Conservation (phyloP, 2,329 filamentous ascomycete genomes). For the Penicillium fuscoglaucum region DNA sequence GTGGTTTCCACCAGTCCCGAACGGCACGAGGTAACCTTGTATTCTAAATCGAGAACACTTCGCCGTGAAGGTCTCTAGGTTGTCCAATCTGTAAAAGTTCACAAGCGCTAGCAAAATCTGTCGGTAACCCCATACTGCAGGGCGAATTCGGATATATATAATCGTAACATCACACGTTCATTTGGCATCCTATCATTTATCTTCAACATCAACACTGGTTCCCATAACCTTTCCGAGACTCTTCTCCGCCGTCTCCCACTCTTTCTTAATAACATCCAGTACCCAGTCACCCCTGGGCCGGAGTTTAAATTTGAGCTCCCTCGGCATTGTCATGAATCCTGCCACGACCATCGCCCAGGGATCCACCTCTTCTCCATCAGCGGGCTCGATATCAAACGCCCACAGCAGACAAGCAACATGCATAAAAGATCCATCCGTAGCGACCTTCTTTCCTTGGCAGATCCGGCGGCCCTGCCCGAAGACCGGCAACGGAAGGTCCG, state of each 20-base stretch:
- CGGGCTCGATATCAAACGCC: constrained; percentile 24
- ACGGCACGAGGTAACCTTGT: no score
- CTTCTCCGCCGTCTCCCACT: constrained; percentile 22
- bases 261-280: constrained; percentile 12
- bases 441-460: constrained; percentile 25
- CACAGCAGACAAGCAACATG: constrained; percentile 25
- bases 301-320: constrained; percentile 19
- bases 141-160: neutral
- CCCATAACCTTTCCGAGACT: constrained; percentile 21
- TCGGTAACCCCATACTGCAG: no score
- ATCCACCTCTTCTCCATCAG: constrained; percentile 20
- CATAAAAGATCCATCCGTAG: constrained; percentile 25
- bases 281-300: constrained; percentile 23
- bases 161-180: neutral
- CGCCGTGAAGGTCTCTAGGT: neutral
- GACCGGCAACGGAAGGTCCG: constrained; percentile 22
- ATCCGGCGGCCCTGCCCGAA: constrained; percentile 27
- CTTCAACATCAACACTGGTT: constrained; percentile 16
- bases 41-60: neutral
- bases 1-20: no score
- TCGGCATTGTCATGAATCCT: constrained; percentile 29
- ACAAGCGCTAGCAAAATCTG: neutral
- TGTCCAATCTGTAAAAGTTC: neutral
- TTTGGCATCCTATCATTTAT: neutral
- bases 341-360: constrained; percentile 25